Percentiles rank a stretch among this genome's conserved stretches.
phyloP scores from a whole-genome alignment of 306 rosid genomes.

The Mimosa bimucronata region DNA sequence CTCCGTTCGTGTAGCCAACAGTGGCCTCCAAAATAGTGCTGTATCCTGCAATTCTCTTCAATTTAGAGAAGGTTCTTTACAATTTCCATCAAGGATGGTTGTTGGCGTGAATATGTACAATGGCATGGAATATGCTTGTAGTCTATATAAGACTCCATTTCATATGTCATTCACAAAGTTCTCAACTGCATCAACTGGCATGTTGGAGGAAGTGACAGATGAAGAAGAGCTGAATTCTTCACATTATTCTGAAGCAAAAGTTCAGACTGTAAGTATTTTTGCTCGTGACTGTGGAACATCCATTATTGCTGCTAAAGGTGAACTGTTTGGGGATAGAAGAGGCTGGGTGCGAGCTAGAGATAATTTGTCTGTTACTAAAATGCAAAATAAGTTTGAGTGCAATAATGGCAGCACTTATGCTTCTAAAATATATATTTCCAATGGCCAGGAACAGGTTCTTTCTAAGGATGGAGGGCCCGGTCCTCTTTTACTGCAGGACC shows the following conservation, averaged over 20 bases:
- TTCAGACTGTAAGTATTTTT: constrained; percentile 19
- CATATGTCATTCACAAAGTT: constrained; percentile 37
- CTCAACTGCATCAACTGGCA: constrained; percentile 42
- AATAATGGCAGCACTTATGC: constrained; percentile 18
- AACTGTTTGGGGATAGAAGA: constrained; percentile 42
- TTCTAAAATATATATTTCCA: constrained; percentile 35
- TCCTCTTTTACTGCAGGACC: constrained; percentile 26
- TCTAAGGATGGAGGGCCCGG: constrained; percentile 21
- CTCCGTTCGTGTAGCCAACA: constrained; percentile 40
- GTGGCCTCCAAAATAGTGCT: constrained; percentile 34
- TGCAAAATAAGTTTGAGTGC: constrained; percentile 39
- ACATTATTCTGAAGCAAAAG: constrained; percentile 39
- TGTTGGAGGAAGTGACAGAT: constrained; percentile 41
- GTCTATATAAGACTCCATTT: constrained; percentile 27
- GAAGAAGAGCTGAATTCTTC: constrained; percentile 42
- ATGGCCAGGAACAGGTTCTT: constrained; percentile 35
- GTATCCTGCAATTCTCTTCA: constrained; percentile 40
- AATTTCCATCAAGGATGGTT: constrained; percentile 36
- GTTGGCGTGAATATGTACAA: constrained; percentile 41
- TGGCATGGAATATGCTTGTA: constrained; percentile 14
- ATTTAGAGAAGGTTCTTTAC: constrained; percentile 44
- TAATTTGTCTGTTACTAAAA: constrained; percentile 41
- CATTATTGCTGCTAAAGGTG: not conserved
- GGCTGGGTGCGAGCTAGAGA: constrained; percentile 46
- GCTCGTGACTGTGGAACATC: constrained; percentile 27